These are phyloP conservation scores for Alternaria sp. DNA, from an alignment of 2,329 filamentous ascomycete genomes.

Conservation along the genomic window DNA sequence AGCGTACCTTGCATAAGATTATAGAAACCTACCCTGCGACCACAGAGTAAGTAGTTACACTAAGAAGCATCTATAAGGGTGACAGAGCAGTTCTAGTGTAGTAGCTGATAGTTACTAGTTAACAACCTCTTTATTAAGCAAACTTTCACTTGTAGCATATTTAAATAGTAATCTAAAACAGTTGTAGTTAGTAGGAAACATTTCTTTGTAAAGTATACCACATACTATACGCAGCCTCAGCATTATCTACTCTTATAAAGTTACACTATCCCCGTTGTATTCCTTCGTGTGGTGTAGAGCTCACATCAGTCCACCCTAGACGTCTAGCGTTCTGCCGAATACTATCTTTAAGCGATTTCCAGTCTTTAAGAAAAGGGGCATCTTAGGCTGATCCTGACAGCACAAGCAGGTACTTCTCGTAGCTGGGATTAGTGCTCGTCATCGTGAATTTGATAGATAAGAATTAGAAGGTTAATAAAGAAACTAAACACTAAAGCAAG, in stretches of 20 bases:
- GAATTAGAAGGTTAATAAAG: background rate
- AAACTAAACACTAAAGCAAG: background rate
- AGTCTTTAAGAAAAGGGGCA: conserved; percentile 4
- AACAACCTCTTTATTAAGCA: conserved; percentile 8
- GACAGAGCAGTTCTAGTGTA: conserved; percentile 1
- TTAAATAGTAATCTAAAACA: conserved; percentile 1
- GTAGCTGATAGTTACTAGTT: conserved; percentile 2
- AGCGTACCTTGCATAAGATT: background rate
- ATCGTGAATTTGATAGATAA: background rate
- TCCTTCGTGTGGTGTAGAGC: background rate
- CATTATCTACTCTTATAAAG: background rate
- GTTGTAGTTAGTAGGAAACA: background rate
- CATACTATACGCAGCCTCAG: conserved; percentile 7
- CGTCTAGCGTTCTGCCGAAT: background rate
- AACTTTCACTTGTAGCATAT: conserved; percentile 1
- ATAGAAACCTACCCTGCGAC: background rate
- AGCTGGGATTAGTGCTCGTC: background rate
- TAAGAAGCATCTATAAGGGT: background rate
- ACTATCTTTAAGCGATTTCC: conserved; percentile 7
- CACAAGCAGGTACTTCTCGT: conserved; percentile 8
- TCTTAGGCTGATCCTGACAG: conserved; percentile 3
- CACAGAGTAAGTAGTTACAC: conserved; percentile 2
- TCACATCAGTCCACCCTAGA: conserved; percentile 8
- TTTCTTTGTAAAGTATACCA: background rate
- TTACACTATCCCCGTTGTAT: conserved; percentile 9